Percentiles rank a stretch among this genome's conserved stretches.
Conservation (phyloP, 2,329 filamentous ascomycete species). For the Fusarium metavorans region DNA sequence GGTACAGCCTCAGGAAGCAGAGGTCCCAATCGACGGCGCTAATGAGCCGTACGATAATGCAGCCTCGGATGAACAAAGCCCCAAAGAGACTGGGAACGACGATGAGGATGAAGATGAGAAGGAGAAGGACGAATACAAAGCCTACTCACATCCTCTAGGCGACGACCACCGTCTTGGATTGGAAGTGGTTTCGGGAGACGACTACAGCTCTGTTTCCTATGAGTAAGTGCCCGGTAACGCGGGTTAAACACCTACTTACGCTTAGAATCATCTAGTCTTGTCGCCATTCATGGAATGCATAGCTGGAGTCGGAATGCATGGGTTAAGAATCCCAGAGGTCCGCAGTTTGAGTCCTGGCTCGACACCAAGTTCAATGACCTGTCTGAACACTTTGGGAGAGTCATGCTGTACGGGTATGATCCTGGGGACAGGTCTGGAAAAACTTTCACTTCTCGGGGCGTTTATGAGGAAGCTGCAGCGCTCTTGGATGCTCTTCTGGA, state of each 20-base stretch:
- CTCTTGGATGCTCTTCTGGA: not conserved
- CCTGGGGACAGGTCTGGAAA: not conserved
- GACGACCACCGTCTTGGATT: not conserved
- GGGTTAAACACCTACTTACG: not conserved
- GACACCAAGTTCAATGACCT: not conserved
- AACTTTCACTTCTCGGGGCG: not conserved
- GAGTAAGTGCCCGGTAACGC: not conserved
- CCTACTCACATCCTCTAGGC: not conserved
- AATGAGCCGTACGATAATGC: not conserved
- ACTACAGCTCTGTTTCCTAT: not conserved
- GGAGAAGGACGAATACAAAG: not conserved
- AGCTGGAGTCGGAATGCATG: not conserved
- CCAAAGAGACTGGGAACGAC: not conserved
- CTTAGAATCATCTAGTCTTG: not conserved
- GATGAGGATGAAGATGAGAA: not conserved
- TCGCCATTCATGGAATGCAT: not conserved
- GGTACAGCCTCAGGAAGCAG: not conserved
- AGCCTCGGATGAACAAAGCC: not conserved
- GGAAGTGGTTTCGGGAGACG: not conserved
- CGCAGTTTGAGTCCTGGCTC: not conserved
- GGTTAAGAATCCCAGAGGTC: not conserved
- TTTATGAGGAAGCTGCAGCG: not conserved
- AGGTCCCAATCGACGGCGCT: not conserved
- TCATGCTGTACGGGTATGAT: conserved; percentile 5
- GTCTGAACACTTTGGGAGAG: not conserved